A percentile compares a stretch with the other conserved stretches of the same genome.
phyloP scores from a whole-genome alignment of 345 rosid genomes.

The Camelina laxa region DNA sequence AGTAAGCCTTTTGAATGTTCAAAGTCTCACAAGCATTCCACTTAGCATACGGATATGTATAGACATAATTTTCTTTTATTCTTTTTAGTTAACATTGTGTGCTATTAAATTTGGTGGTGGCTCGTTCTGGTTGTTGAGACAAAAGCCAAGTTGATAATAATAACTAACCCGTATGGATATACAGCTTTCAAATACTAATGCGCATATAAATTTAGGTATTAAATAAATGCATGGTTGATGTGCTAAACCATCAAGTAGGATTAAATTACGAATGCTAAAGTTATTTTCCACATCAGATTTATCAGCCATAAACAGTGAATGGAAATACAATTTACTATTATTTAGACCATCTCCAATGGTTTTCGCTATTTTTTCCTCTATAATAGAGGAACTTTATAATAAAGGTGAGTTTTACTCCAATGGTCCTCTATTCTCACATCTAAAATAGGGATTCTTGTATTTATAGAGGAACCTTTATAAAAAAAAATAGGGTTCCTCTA shows the following conservation, averaged over 20 bases:
- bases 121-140: conserved; percentile 13
- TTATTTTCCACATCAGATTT: not conserved
- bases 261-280: not conserved
- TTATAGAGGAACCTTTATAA: too few relatives aligned
- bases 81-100: conserved; percentile 2
- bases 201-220: conserved; percentile 20
- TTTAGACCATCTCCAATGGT: too few relatives aligned
- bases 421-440: too few relatives aligned
- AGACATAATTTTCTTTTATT: conserved; percentile 7
- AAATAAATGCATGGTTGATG: not conserved
- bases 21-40: conserved; percentile 28
- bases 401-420: too few relatives aligned
- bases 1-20: conserved; percentile 23
- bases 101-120: conserved; percentile 20
- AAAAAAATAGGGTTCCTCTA: too few relatives aligned
- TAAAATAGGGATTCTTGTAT: too few relatives aligned
- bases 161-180: conserved; percentile 16
- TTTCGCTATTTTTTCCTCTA: too few relatives aligned
- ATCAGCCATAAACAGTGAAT: conserved; percentile 1
- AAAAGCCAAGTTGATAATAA: conserved; percentile 37
- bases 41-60: conserved; percentile 18
- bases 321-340: not conserved
- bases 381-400: too few relatives aligned
- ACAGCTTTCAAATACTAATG: conserved; percentile 18
- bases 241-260: conserved; percentile 17